These are phyloP conservation scores for Tillandsia fasciculata DNA, from an alignment of 176 grass and related monocot species.

Conservation along the genomic window DNA sequence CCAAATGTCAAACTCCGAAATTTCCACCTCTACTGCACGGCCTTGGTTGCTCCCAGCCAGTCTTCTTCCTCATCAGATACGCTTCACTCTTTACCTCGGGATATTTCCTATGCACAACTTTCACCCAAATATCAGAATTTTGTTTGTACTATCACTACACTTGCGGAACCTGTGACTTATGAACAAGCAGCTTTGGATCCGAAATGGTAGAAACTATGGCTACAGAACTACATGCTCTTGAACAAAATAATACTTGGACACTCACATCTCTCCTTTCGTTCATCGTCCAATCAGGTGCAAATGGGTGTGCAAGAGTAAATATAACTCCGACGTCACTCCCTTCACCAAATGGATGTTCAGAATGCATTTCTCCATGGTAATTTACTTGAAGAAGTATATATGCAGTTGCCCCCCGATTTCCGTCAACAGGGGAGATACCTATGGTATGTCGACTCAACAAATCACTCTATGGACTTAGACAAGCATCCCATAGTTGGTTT, in stretches of 20 bases:
- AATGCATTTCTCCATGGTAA: slow-evolving; percentile 14
- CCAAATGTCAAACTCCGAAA: not conserved
- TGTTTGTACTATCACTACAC: not conserved
- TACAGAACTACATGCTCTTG: not conserved
- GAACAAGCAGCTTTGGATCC: not conserved
- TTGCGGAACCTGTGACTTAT: not conserved
- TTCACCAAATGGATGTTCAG: slow-evolving; percentile 21
- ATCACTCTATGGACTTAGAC: no score
- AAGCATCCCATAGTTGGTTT: no score
- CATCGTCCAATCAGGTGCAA: not conserved
- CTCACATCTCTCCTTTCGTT: not conserved
- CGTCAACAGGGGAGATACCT: no score
- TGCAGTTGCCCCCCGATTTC: not conserved
- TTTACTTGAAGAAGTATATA: slow-evolving; percentile 19
- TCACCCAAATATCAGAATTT: no score
- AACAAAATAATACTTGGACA: not conserved
- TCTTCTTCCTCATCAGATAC: not conserved
- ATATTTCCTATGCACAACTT: not conserved
- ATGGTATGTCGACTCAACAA: no score
- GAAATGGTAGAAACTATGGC: not conserved
- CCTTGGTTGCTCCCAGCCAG: not conserved
- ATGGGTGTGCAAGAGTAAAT: not conserved
- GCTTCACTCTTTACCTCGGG: not conserved
- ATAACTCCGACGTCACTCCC: not conserved
- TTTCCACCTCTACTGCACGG: not conserved